Evolutionary conservation across 106 monocot genomes (phyloP), one percentile per base, ranked within the genome.

Genomic region (Dendrobium nobile): DNA sequence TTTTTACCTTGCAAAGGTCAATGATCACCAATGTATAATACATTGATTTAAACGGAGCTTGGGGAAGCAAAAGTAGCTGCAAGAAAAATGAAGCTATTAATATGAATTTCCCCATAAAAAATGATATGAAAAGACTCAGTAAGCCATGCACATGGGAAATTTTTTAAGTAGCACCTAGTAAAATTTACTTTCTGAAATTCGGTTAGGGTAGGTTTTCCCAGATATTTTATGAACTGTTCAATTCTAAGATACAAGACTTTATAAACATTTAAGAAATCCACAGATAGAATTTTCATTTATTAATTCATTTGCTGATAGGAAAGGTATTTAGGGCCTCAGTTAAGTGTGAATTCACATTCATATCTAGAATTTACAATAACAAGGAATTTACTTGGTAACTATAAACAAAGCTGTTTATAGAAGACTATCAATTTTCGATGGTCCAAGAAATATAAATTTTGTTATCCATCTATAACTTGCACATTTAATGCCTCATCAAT

Each of bases 21-120:
- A 97, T 90, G 58, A 98, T 98, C 54, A 94, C 97, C 82, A 98
- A 44, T 48, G 97, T 90, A 77, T 98, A 98, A 81, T 94, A 98
- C 54, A 94, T 78, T 27, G 90, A 94, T 73, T 89, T 98, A 82
- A 98, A 98, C 42, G 97, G 90, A 45, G 97, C 81, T 78, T 88
- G 84, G 27, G 97, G 97, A 56, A 98, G 84, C 68, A 94, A 82
- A 33, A 98, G 80, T 40, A 94, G 79, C 97, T 98, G 94, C 86
- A 87, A 77, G 44, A 84, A 31, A 45, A 61, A 81, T 4, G 18
- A 78, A 82, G 58, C 17, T 61, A 77, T 19, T 61, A 82, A 75
- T 44, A 45, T 8, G 47, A 61, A 82, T 56, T 9, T 33, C 4
- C 74, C 27, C 0, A 27, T 11, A 31, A 10, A 15, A 37, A 70